Base-by-base conservation (phyloP, 139 green algal genomes). In the Coelastrella sp. region DNA sequence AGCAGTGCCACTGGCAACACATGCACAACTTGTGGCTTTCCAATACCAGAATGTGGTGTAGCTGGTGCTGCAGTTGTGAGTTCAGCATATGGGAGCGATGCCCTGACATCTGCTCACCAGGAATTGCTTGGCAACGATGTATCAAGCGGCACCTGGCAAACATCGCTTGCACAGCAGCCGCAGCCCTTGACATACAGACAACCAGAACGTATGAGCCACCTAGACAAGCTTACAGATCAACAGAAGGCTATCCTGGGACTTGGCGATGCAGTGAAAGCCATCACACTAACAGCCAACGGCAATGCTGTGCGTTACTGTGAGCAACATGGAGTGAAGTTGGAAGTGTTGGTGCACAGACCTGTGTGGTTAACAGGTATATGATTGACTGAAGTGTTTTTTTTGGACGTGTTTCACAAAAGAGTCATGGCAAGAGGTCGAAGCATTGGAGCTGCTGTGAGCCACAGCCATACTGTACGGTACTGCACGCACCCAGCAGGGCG, bases 361-460 rank as follows among this genome's bases (percentile, higher is more conserved):
- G 90, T 92, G 34, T 94, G 91, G 91, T 84, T 94, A 37, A 88
- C 88, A 13, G 91, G 91, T 4, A 41, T 87, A 64, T 93, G 23
- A 68, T 34, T 4, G 23, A 6, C 72, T 62, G 8, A 53, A 57
- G 45, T 23, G 45, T 9, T 13, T 23, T 13, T 57, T 9, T 9
- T 57, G 45, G 45, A 21, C 11, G 45, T 53, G 45, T 8, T 13
- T 57, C 45, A 13, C n/a, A n/a, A n/a, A n/a, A n/a, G n/a, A n/a
- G n/a, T n/a, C n/a, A n/a, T n/a, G n/a, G n/a, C n/a, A n/a, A n/a
- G n/a, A n/a, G n/a, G n/a, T n/a, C n/a, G n/a, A n/a, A n/a, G n/a
- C n/a, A n/a, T n/a, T n/a, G n/a, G n/a, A n/a, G n/a, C n/a, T n/a
- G n/a, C n/a, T n/a, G n/a, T n/a, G n/a, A n/a, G n/a, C n/a, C n/a